phyloP scores from a whole-genome alignment of 2,329 filamentous ascomycete species.

The Chaetomiaceae sp. region DNA sequence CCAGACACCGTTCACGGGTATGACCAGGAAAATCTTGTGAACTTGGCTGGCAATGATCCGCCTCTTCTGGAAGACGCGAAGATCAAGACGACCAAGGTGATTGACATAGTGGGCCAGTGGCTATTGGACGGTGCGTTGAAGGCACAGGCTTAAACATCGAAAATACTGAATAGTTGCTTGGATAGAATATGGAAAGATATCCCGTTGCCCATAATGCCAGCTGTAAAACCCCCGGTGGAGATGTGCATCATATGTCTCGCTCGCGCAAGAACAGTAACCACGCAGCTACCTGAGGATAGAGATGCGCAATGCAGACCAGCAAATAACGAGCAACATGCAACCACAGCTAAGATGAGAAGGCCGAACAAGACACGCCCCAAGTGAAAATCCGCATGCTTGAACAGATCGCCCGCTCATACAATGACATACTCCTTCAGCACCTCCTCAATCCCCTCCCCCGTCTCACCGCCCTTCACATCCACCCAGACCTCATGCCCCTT shows the following conservation, averaged over 20 bases:
- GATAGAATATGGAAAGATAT: too few relatives aligned
- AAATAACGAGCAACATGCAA: neutral
- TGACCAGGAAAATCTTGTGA: conserved; percentile 22
- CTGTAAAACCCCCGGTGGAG: too few relatives aligned
- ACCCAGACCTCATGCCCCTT: conserved; percentile 18
- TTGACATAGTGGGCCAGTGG: conserved; percentile 26
- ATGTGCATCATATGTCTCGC: too few relatives aligned
- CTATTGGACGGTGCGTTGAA: conserved; percentile 17
- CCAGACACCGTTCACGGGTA: conserved; percentile 30
- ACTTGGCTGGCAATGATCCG: conserved; percentile 19
- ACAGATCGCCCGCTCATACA: conserved; percentile 1
- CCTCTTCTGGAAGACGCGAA: conserved; percentile 21
- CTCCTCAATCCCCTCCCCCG: conserved; percentile 1
- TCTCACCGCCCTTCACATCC: neutral
- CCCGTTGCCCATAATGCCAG: too few relatives aligned
- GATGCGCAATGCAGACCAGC: too few relatives aligned
- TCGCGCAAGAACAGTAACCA: too few relatives aligned
- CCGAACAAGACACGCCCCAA: neutral
- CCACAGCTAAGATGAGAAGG: neutral
- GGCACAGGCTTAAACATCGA: neutral
- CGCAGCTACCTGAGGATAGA: too few relatives aligned
- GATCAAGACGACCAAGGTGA: conserved; percentile 25
- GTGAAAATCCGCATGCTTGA: neutral
- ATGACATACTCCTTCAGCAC: conserved; percentile 13
- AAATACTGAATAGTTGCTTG: neutral